Base-by-base conservation (phyloP, 352 stramenopile species). In the Globisporangium camurandrum region DNA sequence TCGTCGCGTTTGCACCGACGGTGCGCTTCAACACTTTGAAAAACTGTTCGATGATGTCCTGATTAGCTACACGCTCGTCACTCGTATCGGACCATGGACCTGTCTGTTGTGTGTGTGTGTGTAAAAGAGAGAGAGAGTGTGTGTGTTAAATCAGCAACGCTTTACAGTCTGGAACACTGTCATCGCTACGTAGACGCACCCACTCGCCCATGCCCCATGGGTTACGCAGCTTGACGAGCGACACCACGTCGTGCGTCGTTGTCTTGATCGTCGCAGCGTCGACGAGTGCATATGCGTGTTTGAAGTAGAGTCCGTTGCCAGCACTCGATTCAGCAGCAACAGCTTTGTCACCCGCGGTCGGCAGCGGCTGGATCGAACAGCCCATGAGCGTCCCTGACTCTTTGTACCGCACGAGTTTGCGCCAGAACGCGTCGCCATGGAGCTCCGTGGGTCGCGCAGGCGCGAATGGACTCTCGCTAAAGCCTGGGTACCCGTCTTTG, bases 141-240 rank as follows among this genome's bases (percentile, higher is more conserved):
- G 10, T 19, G 17, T 2, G 9, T 17, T 20, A 14, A 17, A 17
- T 7, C 33, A n/a, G 1, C 33, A 39, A 5, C 10, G 12, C 33
- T 39, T 39, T n/a, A n/a, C n/a, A n/a, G n/a, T 41, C 16, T 24
- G 14, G 43, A 20, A 54, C 1, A 17, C 16, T 36, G 23, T 14
- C 9, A 17, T 30, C 23, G 19, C 4, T 14, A 14, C 28, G 46
- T 45, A 7, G 19, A 42, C 64, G 48, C 70, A 91, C 82, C 88
- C 88, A 97, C 62, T 96, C 87, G 11, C 86, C 86, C 67, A 93
- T 94, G 28, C 87, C 86, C 88, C 88, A 97, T 0, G 88, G 88
- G 58, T 97, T 97, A 22, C 88, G 74, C 2, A 96, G 57, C 46
- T 93, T 88, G 0, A 96, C 59, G 17, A 97, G 61, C 1, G 64